phyloP scores from a whole-genome alignment of 2,329 filamentous ascomycete genomes.

The Beauveria australis region DNA sequence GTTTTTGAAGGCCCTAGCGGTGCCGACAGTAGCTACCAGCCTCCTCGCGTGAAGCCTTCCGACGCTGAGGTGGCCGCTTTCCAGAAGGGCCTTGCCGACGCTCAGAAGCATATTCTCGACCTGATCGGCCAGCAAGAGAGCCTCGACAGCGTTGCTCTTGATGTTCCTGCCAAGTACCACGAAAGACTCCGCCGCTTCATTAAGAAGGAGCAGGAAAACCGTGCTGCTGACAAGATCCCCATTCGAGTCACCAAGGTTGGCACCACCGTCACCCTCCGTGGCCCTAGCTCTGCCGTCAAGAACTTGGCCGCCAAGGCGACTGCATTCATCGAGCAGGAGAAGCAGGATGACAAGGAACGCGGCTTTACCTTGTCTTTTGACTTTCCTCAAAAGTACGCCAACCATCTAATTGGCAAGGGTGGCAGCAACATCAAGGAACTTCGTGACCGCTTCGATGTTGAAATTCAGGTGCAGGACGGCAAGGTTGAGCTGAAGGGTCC shows the following conservation, averaged over 20 bases:
- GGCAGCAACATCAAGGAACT: conserved; percentile 59
- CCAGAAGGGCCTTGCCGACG: conserved; percentile 46
- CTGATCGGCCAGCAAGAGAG: conserved; percentile 52
- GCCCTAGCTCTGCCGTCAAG: conserved; percentile 65
- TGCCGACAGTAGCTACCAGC: conserved; percentile 38
- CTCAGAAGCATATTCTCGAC: conserved; percentile 47
- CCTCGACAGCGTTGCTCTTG: conserved; percentile 41
- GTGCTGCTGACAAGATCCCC: conserved; percentile 49
- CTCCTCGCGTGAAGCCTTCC: conserved; percentile 46
- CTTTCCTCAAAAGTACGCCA: conserved; percentile 90
- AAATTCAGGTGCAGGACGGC: conserved; percentile 85
- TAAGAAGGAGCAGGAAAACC: conserved; percentile 53
- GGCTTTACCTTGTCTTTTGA: conserved; percentile 81
- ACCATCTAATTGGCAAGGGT: conserved; percentile 67
- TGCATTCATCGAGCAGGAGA: conserved; percentile 77
- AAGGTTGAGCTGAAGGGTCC: conserved; percentile 94
- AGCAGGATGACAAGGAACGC: conserved; percentile 87
- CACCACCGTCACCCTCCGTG: conserved; percentile 63
- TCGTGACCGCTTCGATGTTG: conserved; percentile 59
- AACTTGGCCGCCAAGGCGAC: conserved; percentile 64
- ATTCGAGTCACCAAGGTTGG: conserved; percentile 51
- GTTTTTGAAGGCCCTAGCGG: conserved; percentile 63
- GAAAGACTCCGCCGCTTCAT: conserved; percentile 56
- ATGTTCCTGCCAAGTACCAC: conserved; percentile 56
- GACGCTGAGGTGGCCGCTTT: conserved; percentile 44